Conservation (phyloP, 129 eudicot species). For the Chrysanthemum makinoi region DNA sequence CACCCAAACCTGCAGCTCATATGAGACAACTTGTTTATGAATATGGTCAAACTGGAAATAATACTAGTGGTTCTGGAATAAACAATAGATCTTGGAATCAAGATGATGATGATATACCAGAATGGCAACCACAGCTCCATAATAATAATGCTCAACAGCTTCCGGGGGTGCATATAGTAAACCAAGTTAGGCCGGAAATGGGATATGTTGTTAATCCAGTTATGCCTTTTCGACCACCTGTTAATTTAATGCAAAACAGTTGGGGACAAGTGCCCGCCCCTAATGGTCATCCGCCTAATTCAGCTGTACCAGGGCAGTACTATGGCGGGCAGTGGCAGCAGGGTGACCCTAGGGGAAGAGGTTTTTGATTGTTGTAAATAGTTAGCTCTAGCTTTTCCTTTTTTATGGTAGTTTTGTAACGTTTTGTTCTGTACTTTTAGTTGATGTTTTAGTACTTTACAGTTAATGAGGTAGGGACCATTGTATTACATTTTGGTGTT, state of each 20-base stretch:
- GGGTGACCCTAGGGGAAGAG: slow-evolving; percentile 42
- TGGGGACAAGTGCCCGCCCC: slow-evolving; percentile 28
- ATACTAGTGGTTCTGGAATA: slow-evolving; percentile 13
- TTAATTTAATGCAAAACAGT: slow-evolving; percentile 19
- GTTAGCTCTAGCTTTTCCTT: slow-evolving; percentile 1
- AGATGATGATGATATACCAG: slow-evolving; percentile 84
- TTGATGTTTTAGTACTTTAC: slow-evolving; percentile 17
- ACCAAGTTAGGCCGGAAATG: slow-evolving; percentile 27
- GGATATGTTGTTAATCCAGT: neutral
- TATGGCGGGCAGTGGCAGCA: slow-evolving; percentile 32
- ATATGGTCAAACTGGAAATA: slow-evolving; percentile 58
- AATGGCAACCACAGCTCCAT: slow-evolving; percentile 53
- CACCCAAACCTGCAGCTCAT: slow-evolving; percentile 48
- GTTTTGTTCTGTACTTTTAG: slow-evolving; percentile 1
- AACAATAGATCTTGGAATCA: slow-evolving; percentile 56
- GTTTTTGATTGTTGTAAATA: slow-evolving; percentile 33
- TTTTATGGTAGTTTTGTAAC: slow-evolving; percentile 11
- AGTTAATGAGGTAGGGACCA: neutral
- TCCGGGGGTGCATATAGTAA: slow-evolving; percentile 19
- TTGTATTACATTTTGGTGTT: neutral
- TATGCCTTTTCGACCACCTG: slow-evolving; percentile 19
- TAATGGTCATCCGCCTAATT: slow-evolving; percentile 23
- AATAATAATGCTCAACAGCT: slow-evolving; percentile 27
- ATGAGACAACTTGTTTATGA: slow-evolving; percentile 67
- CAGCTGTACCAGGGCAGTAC: slow-evolving; percentile 28